Base-by-base conservation (phyloP, 1,284 basidiomycete genomes). In the Xerocomus nothofagi region DNA sequence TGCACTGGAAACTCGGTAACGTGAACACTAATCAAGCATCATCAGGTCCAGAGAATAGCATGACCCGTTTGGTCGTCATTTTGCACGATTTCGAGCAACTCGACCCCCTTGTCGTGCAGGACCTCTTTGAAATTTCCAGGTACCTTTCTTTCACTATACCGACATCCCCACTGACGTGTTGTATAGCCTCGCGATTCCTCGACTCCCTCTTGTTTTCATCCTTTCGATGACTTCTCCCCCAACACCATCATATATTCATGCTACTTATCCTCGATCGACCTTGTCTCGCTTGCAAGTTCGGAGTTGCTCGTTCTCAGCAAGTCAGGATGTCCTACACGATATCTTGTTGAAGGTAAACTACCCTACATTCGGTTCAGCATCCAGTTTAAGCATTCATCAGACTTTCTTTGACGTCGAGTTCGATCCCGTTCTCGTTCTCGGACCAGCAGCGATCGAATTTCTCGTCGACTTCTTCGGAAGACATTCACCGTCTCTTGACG, bases 11-110 rank as follows among this genome's bases (percentile, higher is more conserved):
- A 43, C 14, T 39, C 18, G 8, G 15, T 44, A n/a, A 39, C 44
- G 15, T 24, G 15, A 27, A 18, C 32, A 8, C 36, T 68, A 43
- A 62, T 39, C 18, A 53, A 26, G 29, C 26, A 20, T 47, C 51
- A 52, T 50, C 32, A 68, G 63, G 37, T 2, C 45, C 55, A 34
- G 47, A 54, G 33, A 33, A 44, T 12, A 21, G 52, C 5, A 42
- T 50, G 11, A 54, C 44, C 11, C 67, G 73, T 33, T 73, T 89
- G 2, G 72, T 81, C 14, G 70, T 84, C 6, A 59, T 87, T 11
- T 60, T 89, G 17, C 82, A 86, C 49, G 81, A 85, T 44, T 86
- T 90, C 55, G 86, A 90, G 58, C 79, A 82, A 59, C 79, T 85
- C 41, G 84, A 86, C 44, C 66, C 77, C 0, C 43, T 57, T 2